phyloP scores from a whole-genome alignment of 1,284 basidiomycete species.

The Paramarasmius palmivorus region DNA sequence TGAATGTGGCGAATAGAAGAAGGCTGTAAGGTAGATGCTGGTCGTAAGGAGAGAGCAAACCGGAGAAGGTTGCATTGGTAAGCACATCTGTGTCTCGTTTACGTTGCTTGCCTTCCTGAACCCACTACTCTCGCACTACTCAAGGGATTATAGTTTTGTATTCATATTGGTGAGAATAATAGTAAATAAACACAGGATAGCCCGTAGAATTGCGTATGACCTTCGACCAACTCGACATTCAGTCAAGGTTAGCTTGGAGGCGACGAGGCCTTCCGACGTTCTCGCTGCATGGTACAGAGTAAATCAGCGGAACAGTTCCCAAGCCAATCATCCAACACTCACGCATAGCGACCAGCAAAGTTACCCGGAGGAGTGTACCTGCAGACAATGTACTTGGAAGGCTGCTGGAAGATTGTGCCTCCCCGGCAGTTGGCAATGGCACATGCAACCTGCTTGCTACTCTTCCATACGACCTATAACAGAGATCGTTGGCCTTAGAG shows the following conservation, averaged over 20 bases:
- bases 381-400: constrained; percentile 25
- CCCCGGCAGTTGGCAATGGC: constrained; percentile 20
- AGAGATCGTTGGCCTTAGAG: neutral
- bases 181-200: too few species aligned
- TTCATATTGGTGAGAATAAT: too few species aligned
- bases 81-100: too few species aligned
- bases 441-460: constrained; percentile 24
- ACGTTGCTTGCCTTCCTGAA: too few species aligned
- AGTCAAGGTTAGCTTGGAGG: neutral
- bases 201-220: neutral
- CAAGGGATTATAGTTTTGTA: too few species aligned
- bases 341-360: neutral
- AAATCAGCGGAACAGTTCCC: neutral
- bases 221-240: neutral
- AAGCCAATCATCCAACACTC: neutral
- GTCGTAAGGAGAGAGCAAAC: too few species aligned
- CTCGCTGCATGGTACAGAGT: neutral
- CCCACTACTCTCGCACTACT: too few species aligned
- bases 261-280: neutral
- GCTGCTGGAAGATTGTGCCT: constrained; percentile 23
- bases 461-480: constrained; percentile 25
- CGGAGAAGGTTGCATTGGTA: too few species aligned
- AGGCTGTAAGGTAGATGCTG: too few species aligned
- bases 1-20: too few species aligned
- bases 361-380: constrained; percentile 25